A percentile compares a stretch with the other conserved stretches of the same genome.
These are phyloP conservation scores for Plasmopara halstedii DNA, from an alignment of 352 stramenopile genomes.

Conservation along the genomic window DNA sequence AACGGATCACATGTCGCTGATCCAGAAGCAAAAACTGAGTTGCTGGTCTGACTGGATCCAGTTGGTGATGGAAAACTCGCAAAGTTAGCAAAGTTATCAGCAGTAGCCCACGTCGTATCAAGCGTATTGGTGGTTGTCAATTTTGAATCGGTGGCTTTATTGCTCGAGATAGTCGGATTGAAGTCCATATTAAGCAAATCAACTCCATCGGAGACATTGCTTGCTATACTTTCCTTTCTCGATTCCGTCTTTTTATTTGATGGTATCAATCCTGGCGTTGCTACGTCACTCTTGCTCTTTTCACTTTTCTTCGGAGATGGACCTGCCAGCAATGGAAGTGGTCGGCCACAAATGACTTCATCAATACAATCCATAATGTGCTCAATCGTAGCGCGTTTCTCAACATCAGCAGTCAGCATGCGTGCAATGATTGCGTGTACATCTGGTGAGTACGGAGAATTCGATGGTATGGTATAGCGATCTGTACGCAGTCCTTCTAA, in stretches of 20 bases:
- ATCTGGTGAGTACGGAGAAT: conserved; percentile 84
- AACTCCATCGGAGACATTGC: conserved; percentile 23
- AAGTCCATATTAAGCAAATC: conserved; percentile 70
- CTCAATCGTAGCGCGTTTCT: conserved; percentile 86
- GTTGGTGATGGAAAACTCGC: conserved; percentile 45
- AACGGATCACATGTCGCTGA: conserved; percentile 23
- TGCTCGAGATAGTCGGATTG: conserved; percentile 41
- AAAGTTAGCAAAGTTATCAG: conserved; percentile 55
- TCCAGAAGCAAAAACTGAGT: conserved; percentile 8
- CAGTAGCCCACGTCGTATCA: conserved; percentile 13
- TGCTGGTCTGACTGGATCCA: conserved; percentile 13
- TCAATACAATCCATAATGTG: conserved; percentile 90
- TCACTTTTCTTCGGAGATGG: too few species aligned
- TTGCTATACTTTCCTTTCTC: conserved; percentile 43
- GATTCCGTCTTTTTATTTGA: conserved; percentile 45
- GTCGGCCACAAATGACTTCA: conserved; percentile 37
- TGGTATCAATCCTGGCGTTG: background rate
- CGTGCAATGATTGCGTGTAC: conserved; percentile 86
- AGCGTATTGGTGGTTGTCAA: conserved; percentile 8
- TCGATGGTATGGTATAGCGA: conserved; percentile 89
- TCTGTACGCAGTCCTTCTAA: conserved; percentile 91
- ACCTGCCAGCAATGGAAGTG: conserved; percentile 30
- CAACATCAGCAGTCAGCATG: conserved; percentile 88
- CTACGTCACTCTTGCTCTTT: too few species aligned
- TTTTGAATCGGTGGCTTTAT: conserved; percentile 7